These are phyloP conservation scores for Picochlorum sp. DNA, from an alignment of 139 green algal species.

Conservation along the genomic window DNA sequence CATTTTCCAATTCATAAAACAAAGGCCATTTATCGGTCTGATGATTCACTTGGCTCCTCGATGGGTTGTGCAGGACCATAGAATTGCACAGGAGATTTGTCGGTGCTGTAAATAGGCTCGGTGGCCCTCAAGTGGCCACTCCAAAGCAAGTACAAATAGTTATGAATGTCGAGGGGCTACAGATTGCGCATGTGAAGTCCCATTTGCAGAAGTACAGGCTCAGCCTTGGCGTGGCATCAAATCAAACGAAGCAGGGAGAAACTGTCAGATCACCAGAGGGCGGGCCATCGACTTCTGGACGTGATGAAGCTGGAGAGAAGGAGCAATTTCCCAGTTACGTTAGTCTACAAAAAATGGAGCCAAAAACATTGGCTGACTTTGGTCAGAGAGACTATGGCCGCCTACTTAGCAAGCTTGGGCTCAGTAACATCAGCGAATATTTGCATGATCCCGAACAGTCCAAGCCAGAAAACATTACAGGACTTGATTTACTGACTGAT, in stretches of 20 bases:
- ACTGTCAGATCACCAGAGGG: background rate
- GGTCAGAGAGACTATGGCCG: background rate
- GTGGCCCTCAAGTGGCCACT: conserved; percentile 35
- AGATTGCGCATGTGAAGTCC: conserved; percentile 87
- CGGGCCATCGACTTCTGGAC: background rate
- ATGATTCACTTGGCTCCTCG: background rate
- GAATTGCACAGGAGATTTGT: conserved; percentile 67
- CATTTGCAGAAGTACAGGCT: conserved; percentile 80
- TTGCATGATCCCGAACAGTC: background rate
- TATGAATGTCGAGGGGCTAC: conserved; percentile 52
- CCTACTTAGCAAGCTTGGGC: background rate
- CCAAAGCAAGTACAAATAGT: conserved; percentile 47
- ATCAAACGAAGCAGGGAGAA: no score
- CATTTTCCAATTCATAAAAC: no score
- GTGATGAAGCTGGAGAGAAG: no score
- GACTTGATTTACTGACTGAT: background rate
- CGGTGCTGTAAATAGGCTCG: conserved; percentile 44
- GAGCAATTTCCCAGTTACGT: no score
- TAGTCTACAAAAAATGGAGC: background rate
- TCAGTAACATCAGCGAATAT: background rate
- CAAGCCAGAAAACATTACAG: background rate
- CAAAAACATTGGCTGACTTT: background rate
- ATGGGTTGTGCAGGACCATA: conserved; percentile 30
- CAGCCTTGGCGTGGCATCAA: background rate
- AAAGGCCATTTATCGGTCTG: background rate